These are phyloP conservation scores for Onygenales sp. DNA, from an alignment of 2,329 filamentous ascomycete species.

Conservation along the genomic window DNA sequence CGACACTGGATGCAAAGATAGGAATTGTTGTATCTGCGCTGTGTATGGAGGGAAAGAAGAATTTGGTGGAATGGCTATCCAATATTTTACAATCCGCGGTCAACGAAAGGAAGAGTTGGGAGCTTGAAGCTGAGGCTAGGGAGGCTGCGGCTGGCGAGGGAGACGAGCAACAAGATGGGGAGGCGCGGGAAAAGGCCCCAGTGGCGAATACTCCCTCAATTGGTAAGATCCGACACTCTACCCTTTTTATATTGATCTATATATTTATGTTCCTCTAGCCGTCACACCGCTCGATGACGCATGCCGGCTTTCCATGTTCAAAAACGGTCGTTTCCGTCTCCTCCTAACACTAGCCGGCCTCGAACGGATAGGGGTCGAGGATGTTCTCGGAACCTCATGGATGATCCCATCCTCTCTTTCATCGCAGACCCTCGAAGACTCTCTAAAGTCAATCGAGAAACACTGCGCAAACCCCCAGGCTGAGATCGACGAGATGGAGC, in stretches of 20 bases:
- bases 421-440: constrained; percentile 57
- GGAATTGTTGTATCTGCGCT: constrained; percentile 71
- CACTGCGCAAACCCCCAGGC: constrained; percentile 68
- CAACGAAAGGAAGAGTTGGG: constrained; percentile 68
- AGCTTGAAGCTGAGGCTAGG: constrained; percentile 57
- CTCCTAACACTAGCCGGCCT: constrained; percentile 71
- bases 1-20: constrained; percentile 57
- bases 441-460: constrained; percentile 63
- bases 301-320: constrained; percentile 68
- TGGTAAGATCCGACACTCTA: constrained; percentile 35
- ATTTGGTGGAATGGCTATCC: constrained; percentile 75
- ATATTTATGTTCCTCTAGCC: constrained; percentile 32
- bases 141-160: constrained; percentile 25
- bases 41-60: constrained; percentile 66
- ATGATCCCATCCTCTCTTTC: constrained; percentile 59
- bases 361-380: constrained; percentile 54
- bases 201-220: constrained; percentile 17
- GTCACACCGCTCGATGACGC: constrained; percentile 57
- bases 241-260: neutral
- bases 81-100: constrained; percentile 58
- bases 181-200: no score
- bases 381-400: constrained; percentile 71
- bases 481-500: constrained; percentile 65
- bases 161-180: constrained; percentile 13
- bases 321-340: constrained; percentile 77